Percentiles rank a stretch among this genome's conserved stretches.
phyloP scores from a whole-genome alignment of 352 stramenopile genomes.

The Phytopythium delawarense region DNA sequence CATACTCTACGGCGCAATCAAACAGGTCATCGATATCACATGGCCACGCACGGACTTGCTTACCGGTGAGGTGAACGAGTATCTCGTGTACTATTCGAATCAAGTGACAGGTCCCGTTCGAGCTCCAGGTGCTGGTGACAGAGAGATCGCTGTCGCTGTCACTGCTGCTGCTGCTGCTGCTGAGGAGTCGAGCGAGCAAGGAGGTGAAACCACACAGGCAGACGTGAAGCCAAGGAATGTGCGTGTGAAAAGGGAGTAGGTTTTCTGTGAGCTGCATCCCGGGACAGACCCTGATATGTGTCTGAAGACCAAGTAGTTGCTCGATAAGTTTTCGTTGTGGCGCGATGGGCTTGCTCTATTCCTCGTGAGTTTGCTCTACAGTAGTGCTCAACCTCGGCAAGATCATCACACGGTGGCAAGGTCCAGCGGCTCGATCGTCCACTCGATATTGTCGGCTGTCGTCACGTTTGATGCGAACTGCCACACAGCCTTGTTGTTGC shows the following conservation, averaged over 20 bases:
- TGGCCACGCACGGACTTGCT: background rate
- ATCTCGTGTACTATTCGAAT: background rate
- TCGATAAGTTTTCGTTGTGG: too few relatives aligned
- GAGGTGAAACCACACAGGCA: background rate
- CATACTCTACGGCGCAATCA: background rate
- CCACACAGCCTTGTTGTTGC: slow-evolving; percentile 21
- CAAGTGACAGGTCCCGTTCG: background rate
- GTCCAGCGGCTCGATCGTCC: slow-evolving; percentile 22
- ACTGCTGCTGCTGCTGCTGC: background rate
- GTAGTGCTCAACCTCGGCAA: too few relatives aligned
- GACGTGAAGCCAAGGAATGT: background rate
- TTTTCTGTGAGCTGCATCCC: too few relatives aligned
- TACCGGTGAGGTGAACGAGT: background rate
- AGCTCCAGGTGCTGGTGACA: background rate
- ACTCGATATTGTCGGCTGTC: slow-evolving; percentile 21
- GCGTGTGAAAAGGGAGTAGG: background rate
- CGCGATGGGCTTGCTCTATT: too few relatives aligned
- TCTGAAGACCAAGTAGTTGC: too few relatives aligned
- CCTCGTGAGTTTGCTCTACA: too few relatives aligned
- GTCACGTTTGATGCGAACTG: slow-evolving; percentile 26
- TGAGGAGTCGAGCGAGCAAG: background rate
- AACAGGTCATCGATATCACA: background rate
- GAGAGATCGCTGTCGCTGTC: too few relatives aligned
- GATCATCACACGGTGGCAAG: slow-evolving; percentile 8
- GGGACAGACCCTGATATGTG: too few relatives aligned